phyloP scores from a whole-genome alignment of 2,329 filamentous ascomycete genomes.

The Ophiocordyceps polyrhachis-furcata region DNA sequence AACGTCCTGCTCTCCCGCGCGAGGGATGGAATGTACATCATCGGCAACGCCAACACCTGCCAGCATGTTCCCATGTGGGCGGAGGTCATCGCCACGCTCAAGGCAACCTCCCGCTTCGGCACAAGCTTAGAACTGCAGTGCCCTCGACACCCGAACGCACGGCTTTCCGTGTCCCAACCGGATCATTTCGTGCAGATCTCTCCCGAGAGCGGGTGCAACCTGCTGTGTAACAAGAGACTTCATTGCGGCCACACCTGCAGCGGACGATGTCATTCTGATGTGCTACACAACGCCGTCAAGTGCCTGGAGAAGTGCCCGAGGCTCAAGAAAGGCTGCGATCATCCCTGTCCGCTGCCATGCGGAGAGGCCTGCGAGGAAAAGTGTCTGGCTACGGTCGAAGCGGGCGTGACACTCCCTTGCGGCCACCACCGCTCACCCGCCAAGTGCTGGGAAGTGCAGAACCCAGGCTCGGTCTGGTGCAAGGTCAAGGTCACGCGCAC shows the following conservation, averaged over 20 bases:
- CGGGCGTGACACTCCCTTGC: slow-evolving; percentile 19
- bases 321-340: slow-evolving; percentile 21
- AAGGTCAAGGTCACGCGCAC: slow-evolving; percentile 20
- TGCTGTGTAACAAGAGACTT: slow-evolving; percentile 29
- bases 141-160: slow-evolving; percentile 35
- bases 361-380: slow-evolving; percentile 20
- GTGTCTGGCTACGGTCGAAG: slow-evolving; percentile 16
- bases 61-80: slow-evolving; percentile 42
- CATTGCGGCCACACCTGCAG: slow-evolving; percentile 28
- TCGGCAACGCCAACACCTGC: slow-evolving; percentile 46
- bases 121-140: slow-evolving; percentile 34
- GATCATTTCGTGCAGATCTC: slow-evolving; percentile 36
- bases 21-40: slow-evolving; percentile 50
- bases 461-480: slow-evolving; percentile 30
- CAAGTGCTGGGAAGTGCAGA: slow-evolving; percentile 22
- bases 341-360: slow-evolving; percentile 23
- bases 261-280: slow-evolving; percentile 26
- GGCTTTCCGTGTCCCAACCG: slow-evolving; percentile 29
- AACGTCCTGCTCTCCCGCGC: slow-evolving; percentile 51
- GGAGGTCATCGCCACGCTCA: slow-evolving; percentile 34
- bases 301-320: slow-evolving; percentile 27
- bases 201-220: slow-evolving; percentile 43
- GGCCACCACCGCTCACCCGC: slow-evolving; percentile 18
- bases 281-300: slow-evolving; percentile 24
- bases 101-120: slow-evolving; percentile 26